Percentiles rank a stretch among this genome's conserved stretches.
Evolutionary conservation across 805 yeast species (phyloP).

Genomic region (Saccharomycopsis schoenii): DNA sequence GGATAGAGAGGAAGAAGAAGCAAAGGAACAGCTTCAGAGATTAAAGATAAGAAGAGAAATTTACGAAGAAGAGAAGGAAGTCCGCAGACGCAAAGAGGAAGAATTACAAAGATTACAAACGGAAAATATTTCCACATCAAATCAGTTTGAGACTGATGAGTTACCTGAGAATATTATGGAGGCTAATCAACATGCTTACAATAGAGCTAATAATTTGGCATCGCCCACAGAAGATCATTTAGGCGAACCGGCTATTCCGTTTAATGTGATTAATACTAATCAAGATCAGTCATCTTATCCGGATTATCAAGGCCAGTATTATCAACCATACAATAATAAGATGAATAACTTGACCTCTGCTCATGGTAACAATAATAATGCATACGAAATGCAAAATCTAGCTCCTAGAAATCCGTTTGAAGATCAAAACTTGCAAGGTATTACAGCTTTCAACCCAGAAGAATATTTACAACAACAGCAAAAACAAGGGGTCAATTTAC

Average conservation of each 20-base stretch:
- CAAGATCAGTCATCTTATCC: not conserved
- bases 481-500: not conserved
- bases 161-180: not conserved
- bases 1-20: not conserved
- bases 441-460: not conserved
- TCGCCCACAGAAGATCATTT: not conserved
- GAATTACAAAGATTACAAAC: not conserved
- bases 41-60: not conserved
- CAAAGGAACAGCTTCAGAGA: not conserved
- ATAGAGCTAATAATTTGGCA: not conserved
- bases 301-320: not conserved
- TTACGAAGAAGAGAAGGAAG: not conserved
- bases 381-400: not conserved
- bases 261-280: not conserved
- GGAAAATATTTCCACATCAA: not conserved
- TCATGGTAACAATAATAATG: not conserved
- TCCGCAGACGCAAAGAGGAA: not conserved
- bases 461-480: not conserved
- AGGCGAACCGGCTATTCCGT: not conserved
- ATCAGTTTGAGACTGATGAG: not conserved
- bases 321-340: not conserved
- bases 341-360: not conserved
- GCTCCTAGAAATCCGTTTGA: not conserved
- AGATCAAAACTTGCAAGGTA: not conserved
- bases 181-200: constrained; percentile 2